Evolutionary conservation across 768 basidiomycete species (phyloP).

Genomic region (Daedaleopsis nitida): DNA sequence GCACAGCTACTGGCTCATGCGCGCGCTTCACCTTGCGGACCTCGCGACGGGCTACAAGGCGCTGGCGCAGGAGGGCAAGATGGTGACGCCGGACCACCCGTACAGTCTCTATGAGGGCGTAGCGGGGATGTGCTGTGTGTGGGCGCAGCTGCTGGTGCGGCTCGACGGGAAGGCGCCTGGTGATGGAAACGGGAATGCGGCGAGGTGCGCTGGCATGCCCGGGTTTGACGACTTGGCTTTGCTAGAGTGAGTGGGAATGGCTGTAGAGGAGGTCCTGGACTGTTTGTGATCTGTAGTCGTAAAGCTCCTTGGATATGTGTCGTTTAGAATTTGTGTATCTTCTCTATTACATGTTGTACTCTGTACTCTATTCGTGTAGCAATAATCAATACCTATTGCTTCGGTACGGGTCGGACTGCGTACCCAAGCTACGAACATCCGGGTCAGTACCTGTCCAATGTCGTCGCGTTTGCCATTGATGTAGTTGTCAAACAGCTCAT

Average conservation of each 20-base stretch:
- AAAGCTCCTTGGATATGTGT: not conserved
- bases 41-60: slow-evolving; percentile 40
- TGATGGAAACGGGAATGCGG: slow-evolving; percentile 1
- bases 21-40: slow-evolving; percentile 51
- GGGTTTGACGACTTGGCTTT: slow-evolving; percentile 26
- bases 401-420: too few species aligned
- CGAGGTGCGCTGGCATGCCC: slow-evolving; percentile 23
- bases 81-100: slow-evolving; percentile 51
- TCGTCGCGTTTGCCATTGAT: too few species aligned
- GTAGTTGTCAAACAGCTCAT: too few species aligned
- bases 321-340: not conserved
- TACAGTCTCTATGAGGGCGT: slow-evolving; percentile 62
- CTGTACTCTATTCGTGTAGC: not conserved
- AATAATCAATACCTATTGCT: not conserved
- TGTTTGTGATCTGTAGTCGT: not conserved
- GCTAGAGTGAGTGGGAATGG: not conserved
- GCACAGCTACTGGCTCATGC: slow-evolving; percentile 32
- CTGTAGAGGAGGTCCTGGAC: too few species aligned
- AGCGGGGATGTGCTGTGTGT: slow-evolving; percentile 61
- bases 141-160: slow-evolving; percentile 42
- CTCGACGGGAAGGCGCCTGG: slow-evolving; percentile 4
- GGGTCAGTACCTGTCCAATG: too few species aligned
- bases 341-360: not conserved
- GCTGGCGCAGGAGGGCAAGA: slow-evolving; percentile 40
- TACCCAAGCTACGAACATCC: too few species aligned